Percentiles rank a stretch among this genome's conserved stretches.
These are phyloP conservation scores for Oxytropis ochrocephala DNA, from an alignment of 306 rosid genomes.

Conservation along the genomic window DNA sequence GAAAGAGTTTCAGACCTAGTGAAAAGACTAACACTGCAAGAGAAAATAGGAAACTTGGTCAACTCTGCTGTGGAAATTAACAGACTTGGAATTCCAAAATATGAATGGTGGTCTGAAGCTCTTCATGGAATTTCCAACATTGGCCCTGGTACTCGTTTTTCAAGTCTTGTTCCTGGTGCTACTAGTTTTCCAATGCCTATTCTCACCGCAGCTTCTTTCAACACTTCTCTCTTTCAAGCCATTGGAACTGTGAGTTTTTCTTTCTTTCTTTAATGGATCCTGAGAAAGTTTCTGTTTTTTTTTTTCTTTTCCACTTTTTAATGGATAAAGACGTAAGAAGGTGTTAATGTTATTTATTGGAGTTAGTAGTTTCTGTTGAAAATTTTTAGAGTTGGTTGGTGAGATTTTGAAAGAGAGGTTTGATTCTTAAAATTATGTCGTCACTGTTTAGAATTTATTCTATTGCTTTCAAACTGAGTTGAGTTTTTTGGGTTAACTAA, in stretches of 20 bases:
- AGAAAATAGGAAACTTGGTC: conserved; percentile 66
- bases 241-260: conserved; percentile 65
- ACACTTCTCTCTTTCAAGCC: conserved; percentile 71
- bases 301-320: background rate
- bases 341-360: background rate
- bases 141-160: conserved; percentile 75
- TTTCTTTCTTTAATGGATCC: background rate
- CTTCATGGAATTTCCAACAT: conserved; percentile 84
- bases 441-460: background rate
- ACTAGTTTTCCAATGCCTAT: conserved; percentile 93
- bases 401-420: conserved; percentile 6
- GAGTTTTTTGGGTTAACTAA: no score
- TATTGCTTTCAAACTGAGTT: background rate
- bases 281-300: background rate
- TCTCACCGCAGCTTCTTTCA: conserved; percentile 92
- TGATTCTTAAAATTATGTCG: background rate
- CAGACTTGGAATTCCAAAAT: conserved; percentile 82
- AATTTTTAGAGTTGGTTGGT: conserved; percentile 9
- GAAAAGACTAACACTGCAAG: conserved; percentile 66
- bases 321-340: background rate
- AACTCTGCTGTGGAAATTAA: conserved; percentile 47
- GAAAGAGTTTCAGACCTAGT: conserved; percentile 67
- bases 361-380: conserved; percentile 6
- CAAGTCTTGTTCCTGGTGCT: conserved; percentile 67
- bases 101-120: conserved; percentile 99